Base-by-base conservation (phyloP, 176 grass and related monocot genomes). In the Ensete ventricosum region DNA sequence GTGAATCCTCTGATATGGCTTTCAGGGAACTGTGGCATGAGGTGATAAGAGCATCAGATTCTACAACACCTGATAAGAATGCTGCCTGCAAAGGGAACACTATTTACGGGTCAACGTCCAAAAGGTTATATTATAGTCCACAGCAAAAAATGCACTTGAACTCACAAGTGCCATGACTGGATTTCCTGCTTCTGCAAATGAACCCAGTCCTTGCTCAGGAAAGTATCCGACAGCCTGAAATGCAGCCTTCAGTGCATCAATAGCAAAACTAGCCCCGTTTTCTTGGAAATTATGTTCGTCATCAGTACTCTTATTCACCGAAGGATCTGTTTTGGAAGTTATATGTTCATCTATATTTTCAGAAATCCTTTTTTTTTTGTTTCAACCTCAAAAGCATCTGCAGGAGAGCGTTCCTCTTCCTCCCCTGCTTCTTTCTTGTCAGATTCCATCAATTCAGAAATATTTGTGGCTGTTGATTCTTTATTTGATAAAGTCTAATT, bases 111-210 rank as follows among this genome's bases (percentile, higher is more conserved):
- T 76, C 20, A 64, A 59, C 43, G 26, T 76, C 58, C n/a, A 64
- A 50, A 76, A 9, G 59, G 48, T 16, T 2, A 22, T 51, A 64
- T 76, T 16, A 64, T 16, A 22, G 24, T n/a, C 23, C 26, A 2
- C 71, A 21, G 14, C 10, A 11, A 67, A 78, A 43, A 20, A 53
- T 48, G 20, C 53, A 13, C 69, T 20, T 64, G 53, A 62, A 78
- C 88, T 84, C 82, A 95, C 96, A 77, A 99, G 63, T 79, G 96
- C 86, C 88, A 99, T 99, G 75, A 99, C 91, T 65, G 96, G 96
- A 72, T 99, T 94, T 73, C 96, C 96, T 76, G 88, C 86, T 68
- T 99, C 88, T 71, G 83, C 81, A 87, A 99, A 99, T 58, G 96
- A 94, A 82, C 84, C 78, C 34, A 81, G 65, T n/a, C 83, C 83